These are phyloP conservation scores for Corinectria fuckeliana DNA, from an alignment of 2,329 filamentous ascomycete species.

Conservation along the genomic window DNA sequence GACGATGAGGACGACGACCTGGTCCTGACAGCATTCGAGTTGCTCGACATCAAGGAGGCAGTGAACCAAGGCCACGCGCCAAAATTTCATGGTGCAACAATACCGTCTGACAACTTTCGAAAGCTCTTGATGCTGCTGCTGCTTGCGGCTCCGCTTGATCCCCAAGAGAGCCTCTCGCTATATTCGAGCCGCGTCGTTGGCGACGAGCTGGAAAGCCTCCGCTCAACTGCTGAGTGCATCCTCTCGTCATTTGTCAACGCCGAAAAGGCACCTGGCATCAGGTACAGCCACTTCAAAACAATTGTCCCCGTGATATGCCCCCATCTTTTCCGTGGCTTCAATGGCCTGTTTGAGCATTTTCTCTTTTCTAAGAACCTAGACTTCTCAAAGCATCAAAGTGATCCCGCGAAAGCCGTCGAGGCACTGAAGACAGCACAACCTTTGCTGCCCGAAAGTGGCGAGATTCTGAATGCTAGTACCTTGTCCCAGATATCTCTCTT, in stretches of 20 bases:
- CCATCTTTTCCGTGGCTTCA: slow-evolving; percentile 71
- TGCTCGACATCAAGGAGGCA: slow-evolving; percentile 68
- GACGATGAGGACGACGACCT: slow-evolving; percentile 66
- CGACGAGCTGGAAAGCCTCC: slow-evolving; percentile 63
- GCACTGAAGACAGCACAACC: slow-evolving; percentile 50
- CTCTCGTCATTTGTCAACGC: slow-evolving; percentile 70
- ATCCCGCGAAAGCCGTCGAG: slow-evolving; percentile 22
- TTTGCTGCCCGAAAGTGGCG: slow-evolving; percentile 57
- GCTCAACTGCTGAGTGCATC: slow-evolving; percentile 67
- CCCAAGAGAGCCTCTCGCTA: slow-evolving; percentile 69
- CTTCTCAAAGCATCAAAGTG: slow-evolving; percentile 59
- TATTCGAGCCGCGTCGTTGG: slow-evolving; percentile 64
- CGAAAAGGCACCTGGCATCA: slow-evolving; percentile 68
- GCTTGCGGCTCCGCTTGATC: slow-evolving; percentile 67
- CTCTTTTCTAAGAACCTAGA: slow-evolving; percentile 76
- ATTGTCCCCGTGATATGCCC: slow-evolving; percentile 67
- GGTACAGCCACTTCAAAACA: slow-evolving; percentile 65
- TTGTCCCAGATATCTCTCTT: slow-evolving; percentile 78
- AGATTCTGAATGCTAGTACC: slow-evolving; percentile 69
- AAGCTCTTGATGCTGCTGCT: slow-evolving; percentile 74
- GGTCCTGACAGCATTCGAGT: slow-evolving; percentile 71
- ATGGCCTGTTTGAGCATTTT: slow-evolving; percentile 75
- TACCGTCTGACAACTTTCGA: slow-evolving; percentile 76
- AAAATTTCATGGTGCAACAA: slow-evolving; percentile 68
- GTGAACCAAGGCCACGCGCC: slow-evolving; percentile 59